phyloP scores from a whole-genome alignment of 192 early-diverging fungal genomes.

The Backusella tarrabulga region DNA sequence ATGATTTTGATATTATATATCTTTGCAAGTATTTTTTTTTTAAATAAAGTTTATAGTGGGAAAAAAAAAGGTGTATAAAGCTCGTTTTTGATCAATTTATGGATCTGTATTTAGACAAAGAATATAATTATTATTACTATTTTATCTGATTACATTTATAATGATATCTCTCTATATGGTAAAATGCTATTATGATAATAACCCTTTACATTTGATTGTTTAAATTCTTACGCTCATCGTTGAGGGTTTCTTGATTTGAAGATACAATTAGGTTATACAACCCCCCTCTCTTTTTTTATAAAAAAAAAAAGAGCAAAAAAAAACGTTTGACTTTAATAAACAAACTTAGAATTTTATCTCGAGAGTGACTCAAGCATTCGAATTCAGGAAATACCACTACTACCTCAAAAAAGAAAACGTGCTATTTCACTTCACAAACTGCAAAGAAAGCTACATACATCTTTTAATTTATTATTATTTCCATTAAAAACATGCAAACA shows the following conservation, averaged over 20 bases:
- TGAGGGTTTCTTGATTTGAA: not conserved
- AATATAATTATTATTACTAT: not conserved
- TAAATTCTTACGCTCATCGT: not conserved
- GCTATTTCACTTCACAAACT: not conserved
- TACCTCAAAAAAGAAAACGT: not conserved
- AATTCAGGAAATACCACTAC: not conserved
- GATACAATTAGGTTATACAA: not conserved
- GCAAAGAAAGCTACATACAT: not conserved
- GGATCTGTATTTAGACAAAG: not conserved
- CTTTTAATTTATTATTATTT: not conserved
- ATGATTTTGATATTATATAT: not conserved
- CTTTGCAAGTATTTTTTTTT: not conserved
- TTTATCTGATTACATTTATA: not conserved
- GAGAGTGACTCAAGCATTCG: not conserved
- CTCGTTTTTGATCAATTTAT: too few relatives aligned
- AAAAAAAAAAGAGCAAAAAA: not conserved
- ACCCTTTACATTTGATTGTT: not conserved
- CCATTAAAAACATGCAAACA: not conserved
- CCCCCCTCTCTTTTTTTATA: not conserved
- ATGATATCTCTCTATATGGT: too few relatives aligned
- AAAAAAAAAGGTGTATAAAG: not conserved
- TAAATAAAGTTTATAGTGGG: not conserved
- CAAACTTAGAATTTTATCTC: not conserved
- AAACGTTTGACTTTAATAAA: not conserved
- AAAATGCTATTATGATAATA: not conserved